Base-by-base conservation (phyloP, 2,329 filamentous ascomycete species). In the Fusarium zealandicum region DNA sequence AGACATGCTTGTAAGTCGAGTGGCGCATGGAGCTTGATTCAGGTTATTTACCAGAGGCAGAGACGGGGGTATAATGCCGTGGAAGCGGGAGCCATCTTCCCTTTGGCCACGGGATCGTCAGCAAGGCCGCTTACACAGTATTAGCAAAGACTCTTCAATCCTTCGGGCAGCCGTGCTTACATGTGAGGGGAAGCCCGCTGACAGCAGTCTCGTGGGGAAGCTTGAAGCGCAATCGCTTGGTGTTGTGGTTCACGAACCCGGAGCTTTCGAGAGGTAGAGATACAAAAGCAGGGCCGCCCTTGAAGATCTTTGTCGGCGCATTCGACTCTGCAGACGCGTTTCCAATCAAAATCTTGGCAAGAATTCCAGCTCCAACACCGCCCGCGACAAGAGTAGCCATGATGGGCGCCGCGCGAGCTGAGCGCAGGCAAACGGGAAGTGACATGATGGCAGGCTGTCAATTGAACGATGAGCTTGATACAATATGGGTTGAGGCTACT, bases 41-140 rank as follows among this genome's bases (percentile, higher is more conserved):
- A 3, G 10, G 2, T 14, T 9, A 25, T 6, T 20, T 51, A 60
- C 59, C 55, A 43, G 61, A 33, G 2, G 38, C 30, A 3, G 44
- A 49, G 7, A 88, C 76, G 0, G 88, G 88, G 0, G 87, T 90
- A 62, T 90, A 90, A 0, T 87, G 88, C 35, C 88, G 77, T 10
- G 87, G 70, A 1, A 83, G 82, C 0, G 88, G 87, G 4, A 85
- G 67, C 76, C 79, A 83, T 41, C 76, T 70, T 6, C 82, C 84
- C 10, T 80, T 71, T 0, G 87, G 85, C 59, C 82, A 83, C 3
- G 85, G 81, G 32, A 84, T 69, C 1, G 86, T 86, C 31, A 90
- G 75, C 2, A 90, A 73, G 3, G 87, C 80, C 11, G 79, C 75
- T 22, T 73, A 75, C 25, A 6, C 5, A 2, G 3, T 20, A 20